Conservation (phyloP, 495 filamentous ascomycete species). For the Cercophora sp. region DNA sequence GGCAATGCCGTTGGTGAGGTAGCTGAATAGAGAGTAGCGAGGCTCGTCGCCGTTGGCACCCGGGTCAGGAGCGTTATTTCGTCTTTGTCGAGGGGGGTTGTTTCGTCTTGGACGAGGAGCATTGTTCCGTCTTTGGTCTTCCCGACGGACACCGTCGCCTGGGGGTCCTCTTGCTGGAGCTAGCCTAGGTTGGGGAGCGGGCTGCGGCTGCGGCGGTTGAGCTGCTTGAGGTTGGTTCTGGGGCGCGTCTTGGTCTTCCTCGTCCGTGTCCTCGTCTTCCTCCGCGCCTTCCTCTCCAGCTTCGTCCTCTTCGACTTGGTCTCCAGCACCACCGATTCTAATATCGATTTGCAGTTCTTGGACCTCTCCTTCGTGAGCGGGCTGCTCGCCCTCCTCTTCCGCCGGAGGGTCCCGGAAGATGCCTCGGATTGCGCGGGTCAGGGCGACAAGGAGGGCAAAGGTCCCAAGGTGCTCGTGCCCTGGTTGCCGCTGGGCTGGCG, state of each 20-base stretch:
- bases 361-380: conserved; percentile 29
- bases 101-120: too few species aligned
- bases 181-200: not conserved
- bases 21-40: conserved; percentile 10
- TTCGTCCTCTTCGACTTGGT: not conserved
- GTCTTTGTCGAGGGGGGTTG: not conserved
- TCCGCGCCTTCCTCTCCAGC: not conserved
- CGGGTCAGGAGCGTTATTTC: conserved; percentile 1
- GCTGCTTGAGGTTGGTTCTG: not conserved
- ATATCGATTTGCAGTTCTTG: conserved; percentile 17
- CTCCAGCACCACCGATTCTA: not conserved
- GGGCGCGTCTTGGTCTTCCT: not conserved
- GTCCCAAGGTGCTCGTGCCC: not conserved
- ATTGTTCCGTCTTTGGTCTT: too few species aligned
- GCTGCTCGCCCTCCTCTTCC: conserved; percentile 32
- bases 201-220: not conserved
- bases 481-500: too few species aligned
- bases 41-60: conserved; percentile 21
- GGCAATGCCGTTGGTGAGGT: conserved; percentile 33
- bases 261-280: not conserved
- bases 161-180: too few species aligned
- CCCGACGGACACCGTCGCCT: too few species aligned
- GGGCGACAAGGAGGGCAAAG: not conserved
- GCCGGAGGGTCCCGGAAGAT: conserved; percentile 32
- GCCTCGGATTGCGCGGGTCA: not conserved